Evolutionary conservation across 2,329 filamentous ascomycete genomes (phyloP), one percentile per base, ranked within the genome.

Genomic region (Monilinia polystroma): DNA sequence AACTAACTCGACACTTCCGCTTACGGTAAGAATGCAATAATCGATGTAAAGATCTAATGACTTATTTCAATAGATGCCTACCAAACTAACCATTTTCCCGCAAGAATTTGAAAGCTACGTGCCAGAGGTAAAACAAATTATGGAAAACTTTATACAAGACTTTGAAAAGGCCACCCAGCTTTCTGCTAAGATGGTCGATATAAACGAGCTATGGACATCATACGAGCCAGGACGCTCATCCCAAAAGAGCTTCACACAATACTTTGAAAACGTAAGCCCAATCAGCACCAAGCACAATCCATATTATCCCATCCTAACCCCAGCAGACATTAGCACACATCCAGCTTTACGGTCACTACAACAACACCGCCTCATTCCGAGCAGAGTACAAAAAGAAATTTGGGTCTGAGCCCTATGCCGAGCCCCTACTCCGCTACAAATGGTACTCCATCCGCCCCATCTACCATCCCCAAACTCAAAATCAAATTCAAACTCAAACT

Each of bases 281-380:
- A 29, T 3, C 12, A 18, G 3, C 20, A 38, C 32, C 1, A 23
- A 1, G n/a, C 18, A 38, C 20, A 35, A 6, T 1, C 2, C 12
- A 20, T 43, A 5, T 35, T 12, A 16, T 18, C 4, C 1, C 10
- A 35, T 10, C 23, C 41, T 60, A 67, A 49, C 20, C 3, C 6
- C 5, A 14, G n/a, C 11, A 68, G 67, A 64, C 59, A 26, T n/a
- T 67, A 3, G 67, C 65, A 35, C 65, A 59, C n/a, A 59, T 68
- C 7, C 65, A 67, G 41, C 45, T 68, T 0, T 58, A 68, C 7
- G 59, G 62, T 2, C 52, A 63, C 45, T 64, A 67, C 49, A 20
- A 68, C 58, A 67, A 64, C 32, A 60, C 55, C 11, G 11, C 23
- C 4, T 2, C 26, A 14, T 67, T 63, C 10, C 55, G 66, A 14